Percentiles rank a stretch among this genome's conserved stretches.
Evolutionary conservation across 805 yeast species (phyloP).

Genomic region (Ogataea trehaloabstinens): DNA sequence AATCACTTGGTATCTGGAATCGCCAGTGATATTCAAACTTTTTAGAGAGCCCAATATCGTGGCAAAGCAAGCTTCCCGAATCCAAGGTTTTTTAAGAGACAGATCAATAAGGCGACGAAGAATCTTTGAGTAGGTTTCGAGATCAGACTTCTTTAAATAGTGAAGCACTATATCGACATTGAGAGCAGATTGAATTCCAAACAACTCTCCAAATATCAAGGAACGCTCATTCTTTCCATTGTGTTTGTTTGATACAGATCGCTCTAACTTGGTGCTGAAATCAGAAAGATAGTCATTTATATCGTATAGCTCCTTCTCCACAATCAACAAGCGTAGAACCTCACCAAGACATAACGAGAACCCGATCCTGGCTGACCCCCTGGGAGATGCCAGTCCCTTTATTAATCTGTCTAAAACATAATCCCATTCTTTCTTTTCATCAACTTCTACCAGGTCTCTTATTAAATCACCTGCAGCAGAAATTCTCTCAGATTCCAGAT

Average conservation of each 20-base stretch:
- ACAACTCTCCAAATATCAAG: slow-evolving; percentile 74
- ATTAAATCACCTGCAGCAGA: slow-evolving; percentile 67
- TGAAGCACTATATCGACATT: slow-evolving; percentile 46
- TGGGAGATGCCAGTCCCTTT: slow-evolving; percentile 76
- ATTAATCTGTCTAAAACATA: slow-evolving; percentile 78
- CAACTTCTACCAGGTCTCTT: slow-evolving; percentile 49
- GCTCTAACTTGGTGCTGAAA: slow-evolving; percentile 36
- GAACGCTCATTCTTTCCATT: slow-evolving; percentile 86
- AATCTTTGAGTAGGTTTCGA: slow-evolving; percentile 38
- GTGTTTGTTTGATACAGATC: slow-evolving; percentile 38
- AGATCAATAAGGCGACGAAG: slow-evolving; percentile 51
- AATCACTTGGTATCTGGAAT: slow-evolving; percentile 12
- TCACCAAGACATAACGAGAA: slow-evolving; percentile 87
- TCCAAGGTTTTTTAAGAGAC: slow-evolving; percentile 72
- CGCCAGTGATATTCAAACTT: slow-evolving; percentile 20
- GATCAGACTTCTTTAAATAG: slow-evolving; percentile 17
- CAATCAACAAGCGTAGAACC: slow-evolving; percentile 38
- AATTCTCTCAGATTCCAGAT: slow-evolving; percentile 67
- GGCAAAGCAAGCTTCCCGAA: slow-evolving; percentile 75
- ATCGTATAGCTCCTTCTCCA: slow-evolving; percentile 33
- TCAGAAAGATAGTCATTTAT: slow-evolving; percentile 36
- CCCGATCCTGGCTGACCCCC: slow-evolving; percentile 84
- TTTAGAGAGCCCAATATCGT: slow-evolving; percentile 60
- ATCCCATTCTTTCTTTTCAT: slow-evolving; percentile 62
- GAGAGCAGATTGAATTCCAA: slow-evolving; percentile 76